Evolutionary conservation across 176 grass and related monocot genomes (phyloP).

Genomic region (Bolboschoenus planiculmis): DNA sequence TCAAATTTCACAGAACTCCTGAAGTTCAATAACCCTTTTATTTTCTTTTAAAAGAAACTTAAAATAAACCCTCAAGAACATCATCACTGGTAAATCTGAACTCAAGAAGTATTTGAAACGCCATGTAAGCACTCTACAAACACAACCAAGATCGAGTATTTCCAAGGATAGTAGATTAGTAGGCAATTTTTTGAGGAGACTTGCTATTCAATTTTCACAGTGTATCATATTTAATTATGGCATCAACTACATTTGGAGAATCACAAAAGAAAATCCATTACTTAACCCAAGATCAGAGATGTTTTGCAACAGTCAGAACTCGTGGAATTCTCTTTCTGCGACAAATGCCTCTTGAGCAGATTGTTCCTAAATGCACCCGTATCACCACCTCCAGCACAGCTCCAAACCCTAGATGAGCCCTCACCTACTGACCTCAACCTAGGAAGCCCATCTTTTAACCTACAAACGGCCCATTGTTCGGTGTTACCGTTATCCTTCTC

Average conservation of each 20-base stretch:
- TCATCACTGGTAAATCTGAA: background rate
- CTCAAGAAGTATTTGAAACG: background rate
- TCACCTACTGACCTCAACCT: constrained; percentile 58
- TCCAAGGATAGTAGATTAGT: background rate
- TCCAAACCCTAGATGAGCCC: constrained; percentile 63
- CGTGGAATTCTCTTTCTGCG: background rate
- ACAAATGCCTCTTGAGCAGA: background rate
- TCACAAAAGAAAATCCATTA: background rate
- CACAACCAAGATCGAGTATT: background rate
- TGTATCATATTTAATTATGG: background rate
- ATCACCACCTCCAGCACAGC: constrained; percentile 49
- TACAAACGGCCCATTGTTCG: constrained; percentile 61
- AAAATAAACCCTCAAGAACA: background rate
- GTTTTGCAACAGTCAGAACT: background rate
- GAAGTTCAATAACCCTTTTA: background rate
- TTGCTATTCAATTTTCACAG: background rate
- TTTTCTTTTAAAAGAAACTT: background rate
- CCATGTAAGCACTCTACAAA: background rate
- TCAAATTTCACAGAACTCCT: background rate
- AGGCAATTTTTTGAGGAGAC: background rate
- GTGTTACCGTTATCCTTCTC: constrained; percentile 33
- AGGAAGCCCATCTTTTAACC: constrained; percentile 53
- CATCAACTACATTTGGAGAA: background rate
- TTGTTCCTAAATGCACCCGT: constrained; percentile 24
- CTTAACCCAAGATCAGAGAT: constrained; percentile 2